A percentile compares a stretch with the other conserved stretches of the same genome.
These are phyloP conservation scores for Chalciporus piperatus DNA, from an alignment of 768 basidiomycete genomes.

Conservation along the genomic window DNA sequence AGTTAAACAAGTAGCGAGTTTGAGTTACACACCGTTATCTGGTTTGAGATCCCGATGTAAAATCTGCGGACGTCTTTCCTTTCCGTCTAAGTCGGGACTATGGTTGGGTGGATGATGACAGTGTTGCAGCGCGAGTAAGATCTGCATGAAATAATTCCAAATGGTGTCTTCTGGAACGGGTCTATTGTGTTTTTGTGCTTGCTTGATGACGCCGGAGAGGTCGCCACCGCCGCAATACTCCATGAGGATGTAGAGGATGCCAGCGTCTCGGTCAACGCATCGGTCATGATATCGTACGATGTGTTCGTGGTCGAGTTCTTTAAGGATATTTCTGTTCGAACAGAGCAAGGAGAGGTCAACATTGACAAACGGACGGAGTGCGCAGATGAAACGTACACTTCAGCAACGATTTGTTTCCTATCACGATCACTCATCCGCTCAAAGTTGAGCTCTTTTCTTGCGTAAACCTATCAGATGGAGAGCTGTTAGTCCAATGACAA, in stretches of 20 bases:
- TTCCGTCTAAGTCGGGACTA: constrained; percentile 39
- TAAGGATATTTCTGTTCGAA: constrained; percentile 81
- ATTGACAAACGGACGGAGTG: background rate
- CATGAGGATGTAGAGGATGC: constrained; percentile 97
- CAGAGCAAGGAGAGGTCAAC: background rate
- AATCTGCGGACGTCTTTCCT: constrained; percentile 65
- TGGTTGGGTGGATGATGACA: constrained; percentile 78
- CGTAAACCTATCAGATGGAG: constrained; percentile 56
- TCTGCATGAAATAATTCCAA: constrained; percentile 96
- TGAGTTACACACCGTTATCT: constrained; percentile 73
- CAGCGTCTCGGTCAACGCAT: constrained; percentile 84
- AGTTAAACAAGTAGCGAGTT: no score
- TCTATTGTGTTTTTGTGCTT: constrained; percentile 61
- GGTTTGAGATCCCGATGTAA: constrained; percentile 96
- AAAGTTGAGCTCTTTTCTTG: constrained; percentile 95
- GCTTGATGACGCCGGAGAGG: constrained; percentile 83
- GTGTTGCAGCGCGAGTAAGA: constrained; percentile 82
- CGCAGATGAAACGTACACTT: constrained; percentile 70
- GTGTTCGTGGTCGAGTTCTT: constrained; percentile 91
- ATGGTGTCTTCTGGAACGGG: constrained; percentile 89
- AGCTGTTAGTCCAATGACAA: background rate
- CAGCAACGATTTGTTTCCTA: constrained; percentile 93
- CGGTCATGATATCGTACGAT: constrained; percentile 96
- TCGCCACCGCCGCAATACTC: constrained; percentile 99
- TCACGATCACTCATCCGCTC: constrained; percentile 96